Conservation (phyloP, 345 rosid genomes). For the Pelargonium nanum region DNA sequence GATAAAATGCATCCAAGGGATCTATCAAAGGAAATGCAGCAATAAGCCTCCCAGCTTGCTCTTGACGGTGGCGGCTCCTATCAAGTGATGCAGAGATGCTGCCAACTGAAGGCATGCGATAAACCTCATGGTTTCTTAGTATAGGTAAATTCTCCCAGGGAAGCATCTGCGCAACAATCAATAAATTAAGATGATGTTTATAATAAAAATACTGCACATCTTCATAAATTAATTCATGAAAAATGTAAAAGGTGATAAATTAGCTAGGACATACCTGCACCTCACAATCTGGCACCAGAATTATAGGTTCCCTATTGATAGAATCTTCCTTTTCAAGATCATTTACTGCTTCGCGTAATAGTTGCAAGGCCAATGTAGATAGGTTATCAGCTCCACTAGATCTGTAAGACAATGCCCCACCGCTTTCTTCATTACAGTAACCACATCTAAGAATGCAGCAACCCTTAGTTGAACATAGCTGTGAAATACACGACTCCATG, state of each 20-base stretch:
- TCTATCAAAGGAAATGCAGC: constrained; percentile 61
- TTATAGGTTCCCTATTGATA: constrained; percentile 47
- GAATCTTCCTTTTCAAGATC: constrained; percentile 38
- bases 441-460: constrained; percentile 46
- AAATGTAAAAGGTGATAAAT: background rate
- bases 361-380: constrained; percentile 43
- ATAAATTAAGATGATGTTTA: constrained; percentile 4
- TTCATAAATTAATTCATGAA: background rate
- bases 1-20: constrained; percentile 80
- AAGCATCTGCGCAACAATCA: constrained; percentile 57
- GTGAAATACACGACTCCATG: constrained; percentile 35
- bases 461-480: constrained; percentile 36
- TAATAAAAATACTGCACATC: background rate
- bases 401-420: constrained; percentile 15
- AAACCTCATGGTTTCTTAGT: constrained; percentile 76
- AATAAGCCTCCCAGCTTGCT: constrained; percentile 23
- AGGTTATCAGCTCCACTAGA: constrained; percentile 22
- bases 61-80: constrained; percentile 32
- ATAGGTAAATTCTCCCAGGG: constrained; percentile 94
- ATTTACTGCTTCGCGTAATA: constrained; percentile 46
- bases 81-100: constrained; percentile 49
- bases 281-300: constrained; percentile 66
- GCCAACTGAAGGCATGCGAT: constrained; percentile 91
- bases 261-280: constrained; percentile 54
- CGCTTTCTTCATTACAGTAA: constrained; percentile 25